Conservation (phyloP, 1,139 yeast species). For the Yamadazyma membranifaciens region DNA sequence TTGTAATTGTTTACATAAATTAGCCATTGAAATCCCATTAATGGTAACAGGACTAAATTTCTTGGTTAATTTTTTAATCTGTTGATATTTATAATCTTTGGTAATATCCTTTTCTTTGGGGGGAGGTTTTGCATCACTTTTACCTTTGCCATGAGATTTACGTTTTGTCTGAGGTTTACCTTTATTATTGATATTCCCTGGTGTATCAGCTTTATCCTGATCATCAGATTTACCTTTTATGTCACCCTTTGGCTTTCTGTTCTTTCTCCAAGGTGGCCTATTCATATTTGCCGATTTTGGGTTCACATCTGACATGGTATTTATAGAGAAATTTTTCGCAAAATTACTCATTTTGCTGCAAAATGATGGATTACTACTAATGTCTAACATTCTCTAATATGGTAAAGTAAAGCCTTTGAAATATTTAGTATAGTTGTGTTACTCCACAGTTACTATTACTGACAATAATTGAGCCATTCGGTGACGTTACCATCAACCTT, state of each 20-base stretch:
- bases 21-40: constrained; percentile 26
- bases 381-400: no score
- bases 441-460: no score
- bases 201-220: neutral
- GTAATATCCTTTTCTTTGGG: constrained; percentile 14
- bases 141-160: neutral
- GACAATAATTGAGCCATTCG: no score
- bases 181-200: neutral
- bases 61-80: constrained; percentile 28
- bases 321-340: constrained; percentile 2
- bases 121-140: neutral
- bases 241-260: neutral
- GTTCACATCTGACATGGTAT: neutral
- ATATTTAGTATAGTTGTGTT: no score
- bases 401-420: no score
- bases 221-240: neutral
- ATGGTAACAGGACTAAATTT: constrained; percentile 30
- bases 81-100: constrained; percentile 19
- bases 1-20: constrained; percentile 18
- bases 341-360: constrained; percentile 3
- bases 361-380: neutral
- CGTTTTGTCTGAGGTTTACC: neutral
- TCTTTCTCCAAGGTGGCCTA: neutral
- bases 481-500: no score
- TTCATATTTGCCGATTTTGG: neutral